Conservation (phyloP, 2,329 filamentous ascomycete species). For the Metarhizium brunneum region DNA sequence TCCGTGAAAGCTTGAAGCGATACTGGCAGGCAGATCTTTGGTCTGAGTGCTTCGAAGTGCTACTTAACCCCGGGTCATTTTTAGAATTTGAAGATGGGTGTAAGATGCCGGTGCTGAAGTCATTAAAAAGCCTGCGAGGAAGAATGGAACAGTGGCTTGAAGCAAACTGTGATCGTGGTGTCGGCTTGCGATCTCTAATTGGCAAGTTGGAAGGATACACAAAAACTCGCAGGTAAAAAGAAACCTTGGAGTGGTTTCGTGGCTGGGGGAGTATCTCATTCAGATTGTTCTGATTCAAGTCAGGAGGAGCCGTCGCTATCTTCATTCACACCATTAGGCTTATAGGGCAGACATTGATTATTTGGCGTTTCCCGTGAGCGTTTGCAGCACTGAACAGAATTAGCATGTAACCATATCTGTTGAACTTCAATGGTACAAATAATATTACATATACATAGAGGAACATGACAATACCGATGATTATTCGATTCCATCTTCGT, state of each 20-base stretch:
- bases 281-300: background rate
- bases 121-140: conserved; percentile 60
- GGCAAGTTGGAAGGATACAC: conserved; percentile 49
- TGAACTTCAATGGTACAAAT: background rate
- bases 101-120: conserved; percentile 64
- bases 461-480: background rate
- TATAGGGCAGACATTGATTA: background rate
- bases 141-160: conserved; percentile 80
- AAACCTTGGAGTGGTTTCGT: background rate
- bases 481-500: background rate
- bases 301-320: background rate
- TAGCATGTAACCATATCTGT: background rate
- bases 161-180: conserved; percentile 70
- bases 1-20: conserved; percentile 77
- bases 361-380: background rate
- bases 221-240: conserved; percentile 22
- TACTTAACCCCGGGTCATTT: conserved; percentile 72
- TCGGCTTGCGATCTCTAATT: conserved; percentile 62
- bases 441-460: background rate
- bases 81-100: conserved; percentile 53
- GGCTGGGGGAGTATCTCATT: background rate
- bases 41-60: conserved; percentile 69
- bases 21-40: conserved; percentile 97
- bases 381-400: background rate
- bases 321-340: background rate